Percentiles rank a stretch among this genome's conserved stretches.
These are phyloP conservation scores for Cyclotella sp. DNA, from an alignment of 108 stramenopile genomes.

Conservation along the genomic window DNA sequence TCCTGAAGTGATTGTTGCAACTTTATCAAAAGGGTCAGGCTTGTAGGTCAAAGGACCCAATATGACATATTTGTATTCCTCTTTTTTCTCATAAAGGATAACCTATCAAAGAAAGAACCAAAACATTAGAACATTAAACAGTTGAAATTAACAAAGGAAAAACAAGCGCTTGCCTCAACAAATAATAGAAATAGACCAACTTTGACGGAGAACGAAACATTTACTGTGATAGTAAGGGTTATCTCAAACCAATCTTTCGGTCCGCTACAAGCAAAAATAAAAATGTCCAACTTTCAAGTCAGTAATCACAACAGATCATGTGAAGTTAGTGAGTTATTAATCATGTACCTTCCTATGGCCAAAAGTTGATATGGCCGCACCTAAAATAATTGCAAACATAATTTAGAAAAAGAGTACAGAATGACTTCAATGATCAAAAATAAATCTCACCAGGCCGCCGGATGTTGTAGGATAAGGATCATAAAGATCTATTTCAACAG, in stretches of 20 bases:
- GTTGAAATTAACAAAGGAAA: too few relatives aligned
- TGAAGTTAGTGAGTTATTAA: too few relatives aligned
- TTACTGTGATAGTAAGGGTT: slow-evolving; percentile 17
- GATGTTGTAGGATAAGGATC: slow-evolving; percentile 40
- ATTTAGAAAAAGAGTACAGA: too few relatives aligned
- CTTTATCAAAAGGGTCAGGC: slow-evolving; percentile 7
- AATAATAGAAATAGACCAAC: slow-evolving; percentile 32
- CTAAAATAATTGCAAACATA: too few relatives aligned
- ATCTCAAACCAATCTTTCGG: slow-evolving; percentile 56
- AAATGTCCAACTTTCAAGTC: too few relatives aligned
- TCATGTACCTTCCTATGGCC: slow-evolving; percentile 7
- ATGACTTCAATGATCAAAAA: too few relatives aligned
- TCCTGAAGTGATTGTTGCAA: slow-evolving; percentile 10
- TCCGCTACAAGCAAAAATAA: background rate
- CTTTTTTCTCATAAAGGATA: slow-evolving; percentile 8
- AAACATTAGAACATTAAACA: too few relatives aligned
- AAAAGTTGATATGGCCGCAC: slow-evolving; percentile 44
- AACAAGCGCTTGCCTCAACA: too few relatives aligned
- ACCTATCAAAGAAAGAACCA: too few relatives aligned
- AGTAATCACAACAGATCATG: too few relatives aligned
- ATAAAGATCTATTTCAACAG: slow-evolving; percentile 37
- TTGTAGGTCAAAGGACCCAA: slow-evolving; percentile 15
- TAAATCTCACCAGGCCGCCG: slow-evolving; percentile 43
- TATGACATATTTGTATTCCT: slow-evolving; percentile 14
- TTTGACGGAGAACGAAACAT: slow-evolving; percentile 16